Percentiles rank a stretch among this genome's conserved stretches.
These are phyloP conservation scores for Pythium scleroteichum DNA, from an alignment of 352 stramenopile species.

Conservation along the genomic window DNA sequence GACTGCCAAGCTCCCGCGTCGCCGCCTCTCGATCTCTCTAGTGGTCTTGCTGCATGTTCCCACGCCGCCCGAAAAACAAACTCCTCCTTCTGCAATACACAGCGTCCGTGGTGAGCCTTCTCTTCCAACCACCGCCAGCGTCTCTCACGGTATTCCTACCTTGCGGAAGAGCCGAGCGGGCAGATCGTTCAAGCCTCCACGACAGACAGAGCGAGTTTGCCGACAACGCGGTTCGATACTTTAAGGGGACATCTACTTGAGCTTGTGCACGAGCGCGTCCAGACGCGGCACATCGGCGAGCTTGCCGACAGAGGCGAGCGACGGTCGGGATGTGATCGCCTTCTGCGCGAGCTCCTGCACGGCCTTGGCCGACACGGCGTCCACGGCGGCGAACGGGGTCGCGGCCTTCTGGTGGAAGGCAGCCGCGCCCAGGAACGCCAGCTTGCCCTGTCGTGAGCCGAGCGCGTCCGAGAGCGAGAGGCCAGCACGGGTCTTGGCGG, in stretches of 20 bases:
- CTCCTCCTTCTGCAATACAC: constrained; percentile 3
- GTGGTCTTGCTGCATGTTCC: neutral
- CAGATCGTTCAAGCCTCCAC: too few relatives aligned
- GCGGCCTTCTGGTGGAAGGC: constrained; percentile 44
- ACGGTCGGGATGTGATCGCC: constrained; percentile 68
- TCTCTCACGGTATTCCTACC: neutral
- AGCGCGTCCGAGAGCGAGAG: constrained; percentile 44
- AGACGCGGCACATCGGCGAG: constrained; percentile 69
- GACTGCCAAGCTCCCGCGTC: neutral
- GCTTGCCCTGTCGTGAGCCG: constrained; percentile 41
- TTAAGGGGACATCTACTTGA: constrained; percentile 57
- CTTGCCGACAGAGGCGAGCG: constrained; percentile 76
- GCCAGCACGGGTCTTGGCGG: constrained; percentile 65
- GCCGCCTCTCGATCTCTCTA: neutral
- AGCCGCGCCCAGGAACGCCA: constrained; percentile 46
- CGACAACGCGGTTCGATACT: constrained; percentile 4
- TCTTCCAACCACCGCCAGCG: neutral
- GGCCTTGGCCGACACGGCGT: constrained; percentile 58
- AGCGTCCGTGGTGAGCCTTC: neutral
- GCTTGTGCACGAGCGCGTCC: constrained; percentile 71
- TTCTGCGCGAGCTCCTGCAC: constrained; percentile 81
- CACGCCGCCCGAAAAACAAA: neutral
- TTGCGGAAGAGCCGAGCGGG: constrained; percentile 2
- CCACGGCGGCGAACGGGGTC: constrained; percentile 31
- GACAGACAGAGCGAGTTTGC: neutral